Evolutionary conservation across 495 filamentous ascomycete genomes (phyloP), one percentile per base, ranked within the genome.

Genomic region (Lophiotrema nucula): DNA sequence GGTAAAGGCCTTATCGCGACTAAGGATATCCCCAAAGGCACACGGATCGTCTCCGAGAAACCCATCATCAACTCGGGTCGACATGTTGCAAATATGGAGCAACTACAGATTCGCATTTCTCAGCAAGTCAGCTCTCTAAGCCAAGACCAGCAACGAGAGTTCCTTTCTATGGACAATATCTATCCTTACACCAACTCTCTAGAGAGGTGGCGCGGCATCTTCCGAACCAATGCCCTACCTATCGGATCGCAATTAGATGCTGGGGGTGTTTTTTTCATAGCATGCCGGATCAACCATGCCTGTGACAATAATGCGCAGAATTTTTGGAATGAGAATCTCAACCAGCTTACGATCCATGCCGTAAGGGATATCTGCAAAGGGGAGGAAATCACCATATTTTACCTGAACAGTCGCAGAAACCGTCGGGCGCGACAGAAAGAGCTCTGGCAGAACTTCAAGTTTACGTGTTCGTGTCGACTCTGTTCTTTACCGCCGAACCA

Each of bases 331-430:
- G 47, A 62, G 16, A 62, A 61, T 10, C 52, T 67, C 47, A 47
- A 56, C 8, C 48, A 51, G 18, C 51, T 58, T 19, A 73, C 70
- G 15, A 62, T 74, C 33, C 72, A 73, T 59, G 73, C 73, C 11
- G 2, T 67, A 3, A 48, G 53, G 49, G 44, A 57, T 39, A 57
- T 57, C 12, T 13, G 3, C n/a, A 27, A 64, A 27, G 73, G 72
- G 0, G 70, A 73, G 55, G 73, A 75, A 54, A 69, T 75, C 48
- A 74, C 70, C 1, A 68, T 75, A 18, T 66, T 48, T 19, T 75
- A 75, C 48, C 47, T 74, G 8, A 47, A 18, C 26, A 21, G 23
- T 23, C 49, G 51, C 37, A 60, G 53, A 22, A 56, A 47, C 39
- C 61, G 64, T 43, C 26, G 38, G 31, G 28, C 42, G 4, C 56